phyloP scores from a whole-genome alignment of 2,329 filamentous ascomycete species.

The Beauveria pseudobassiana region DNA sequence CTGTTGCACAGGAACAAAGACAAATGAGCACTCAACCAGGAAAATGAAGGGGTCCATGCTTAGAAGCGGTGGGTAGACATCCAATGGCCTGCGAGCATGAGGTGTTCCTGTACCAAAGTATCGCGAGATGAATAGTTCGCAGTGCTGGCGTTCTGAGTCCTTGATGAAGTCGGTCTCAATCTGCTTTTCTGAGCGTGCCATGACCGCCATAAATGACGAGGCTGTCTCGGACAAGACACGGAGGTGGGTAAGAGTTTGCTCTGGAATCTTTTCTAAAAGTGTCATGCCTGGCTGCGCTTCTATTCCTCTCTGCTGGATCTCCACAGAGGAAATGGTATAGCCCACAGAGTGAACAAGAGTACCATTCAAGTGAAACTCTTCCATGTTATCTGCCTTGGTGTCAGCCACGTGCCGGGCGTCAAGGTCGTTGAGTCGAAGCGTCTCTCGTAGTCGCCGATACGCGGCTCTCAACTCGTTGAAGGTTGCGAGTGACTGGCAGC shows the following conservation, averaged over 20 bases:
- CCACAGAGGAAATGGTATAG: conserved; percentile 77
- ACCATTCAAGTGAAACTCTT: conserved; percentile 48
- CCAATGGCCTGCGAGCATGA: conserved; percentile 32
- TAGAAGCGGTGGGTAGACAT: conserved; percentile 51
- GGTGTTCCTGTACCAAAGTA: conserved; percentile 37
- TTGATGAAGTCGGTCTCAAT: conserved; percentile 59
- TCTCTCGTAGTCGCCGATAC: conserved; percentile 54
- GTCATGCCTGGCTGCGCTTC: conserved; percentile 67
- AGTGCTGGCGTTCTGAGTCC: conserved; percentile 65
- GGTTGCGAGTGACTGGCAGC: conserved; percentile 18
- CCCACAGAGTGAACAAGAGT: conserved; percentile 62
- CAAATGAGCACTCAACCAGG: conserved; percentile 69
- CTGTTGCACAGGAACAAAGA: conserved; percentile 57
- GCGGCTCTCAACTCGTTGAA: conserved; percentile 50
- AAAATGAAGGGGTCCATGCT: conserved; percentile 70
- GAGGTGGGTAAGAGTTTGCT: conserved; percentile 77
- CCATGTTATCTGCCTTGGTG: conserved; percentile 22
- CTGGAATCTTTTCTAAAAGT: conserved; percentile 75
- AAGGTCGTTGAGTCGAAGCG: conserved; percentile 48
- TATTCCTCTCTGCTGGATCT: conserved; percentile 85
- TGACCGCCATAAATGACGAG: conserved; percentile 73
- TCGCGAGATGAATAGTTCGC: conserved; percentile 63
- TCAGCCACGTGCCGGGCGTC: conserved; percentile 29
- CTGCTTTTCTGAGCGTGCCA: conserved; percentile 55
- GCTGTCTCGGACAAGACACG: conserved; percentile 85